Evolutionary conservation across 2,329 filamentous ascomycete genomes (phyloP).

Genomic region (Peltaster fructicola): DNA sequence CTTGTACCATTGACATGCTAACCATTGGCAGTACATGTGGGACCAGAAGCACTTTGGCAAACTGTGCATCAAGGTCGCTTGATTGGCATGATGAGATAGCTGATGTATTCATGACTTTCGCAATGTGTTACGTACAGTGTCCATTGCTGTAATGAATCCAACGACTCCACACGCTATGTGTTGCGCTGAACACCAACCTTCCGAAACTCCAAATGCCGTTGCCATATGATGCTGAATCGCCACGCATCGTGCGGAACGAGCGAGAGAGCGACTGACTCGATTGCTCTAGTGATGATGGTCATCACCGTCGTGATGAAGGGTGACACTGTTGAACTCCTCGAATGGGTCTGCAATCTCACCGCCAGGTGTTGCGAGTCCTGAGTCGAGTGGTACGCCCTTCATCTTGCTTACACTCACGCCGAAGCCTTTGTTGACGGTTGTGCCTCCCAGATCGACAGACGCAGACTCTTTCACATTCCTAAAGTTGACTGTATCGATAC

Average conservation of each 20-base stretch:
- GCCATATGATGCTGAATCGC: too few species aligned
- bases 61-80: constrained; percentile 22
- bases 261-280: too few species aligned
- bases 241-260: too few species aligned
- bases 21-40: constrained; percentile 19
- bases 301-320: constrained; percentile 88
- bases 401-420: constrained; percentile 21
- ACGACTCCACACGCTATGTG: too few species aligned
- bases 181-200: too few species aligned
- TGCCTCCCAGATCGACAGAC: constrained; percentile 65
- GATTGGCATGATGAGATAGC: too few species aligned
- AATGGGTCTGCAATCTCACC: constrained; percentile 77
- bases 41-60: constrained; percentile 33
- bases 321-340: constrained; percentile 97
- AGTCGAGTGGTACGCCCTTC: constrained; percentile 75
- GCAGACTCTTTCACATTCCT: constrained; percentile 94
- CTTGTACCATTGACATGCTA: too few species aligned
- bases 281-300: too few species aligned
- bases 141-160: too few species aligned
- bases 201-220: too few species aligned
- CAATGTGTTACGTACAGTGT: too few species aligned
- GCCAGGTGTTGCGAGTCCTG: constrained; percentile 67
- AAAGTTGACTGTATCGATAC: constrained; percentile 91
- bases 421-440: constrained; percentile 20
- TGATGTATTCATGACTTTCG: too few species aligned